phyloP scores from a whole-genome alignment of 306 rosid genomes.

The Quercus glauca region DNA sequence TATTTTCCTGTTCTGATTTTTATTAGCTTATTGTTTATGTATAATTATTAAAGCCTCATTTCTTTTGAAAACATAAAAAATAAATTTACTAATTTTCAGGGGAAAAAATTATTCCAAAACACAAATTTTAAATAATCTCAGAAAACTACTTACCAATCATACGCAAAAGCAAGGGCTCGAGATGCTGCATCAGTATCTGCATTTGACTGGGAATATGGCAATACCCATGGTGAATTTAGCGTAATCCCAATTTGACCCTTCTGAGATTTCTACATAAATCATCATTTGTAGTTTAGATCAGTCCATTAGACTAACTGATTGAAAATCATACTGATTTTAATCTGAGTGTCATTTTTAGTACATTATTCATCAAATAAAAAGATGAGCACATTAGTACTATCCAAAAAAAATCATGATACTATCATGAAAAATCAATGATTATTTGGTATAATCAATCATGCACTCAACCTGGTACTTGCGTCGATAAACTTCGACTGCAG shows the following conservation, averaged over 20 bases:
- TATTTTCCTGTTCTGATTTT: too few species aligned
- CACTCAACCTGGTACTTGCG: conserved; percentile 34
- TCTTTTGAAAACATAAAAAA: too few species aligned
- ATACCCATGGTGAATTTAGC: conserved; percentile 44
- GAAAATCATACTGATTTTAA: too few species aligned
- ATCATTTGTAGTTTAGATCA: neutral
- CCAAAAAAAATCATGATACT: too few species aligned
- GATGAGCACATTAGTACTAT: too few species aligned
- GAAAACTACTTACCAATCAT: conserved; percentile 44
- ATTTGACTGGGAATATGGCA: conserved; percentile 41
- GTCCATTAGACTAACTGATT: neutral
- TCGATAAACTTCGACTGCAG: conserved; percentile 30
- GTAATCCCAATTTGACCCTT: conserved; percentile 63
- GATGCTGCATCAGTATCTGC: conserved; percentile 43
- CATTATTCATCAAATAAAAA: too few species aligned
- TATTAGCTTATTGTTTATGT: too few species aligned
- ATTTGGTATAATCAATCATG: neutral
- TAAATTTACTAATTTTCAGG: too few species aligned
- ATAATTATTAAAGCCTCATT: too few species aligned
- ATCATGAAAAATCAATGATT: neutral
- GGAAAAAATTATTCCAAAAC: too few species aligned
- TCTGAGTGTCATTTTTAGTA: too few species aligned
- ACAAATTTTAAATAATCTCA: neutral
- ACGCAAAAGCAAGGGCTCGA: conserved; percentile 42
- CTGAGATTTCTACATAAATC: conserved; percentile 37